Evolutionary conservation across 306 rosid species (phyloP).

Genomic region (Pachyrhizus erosus): DNA sequence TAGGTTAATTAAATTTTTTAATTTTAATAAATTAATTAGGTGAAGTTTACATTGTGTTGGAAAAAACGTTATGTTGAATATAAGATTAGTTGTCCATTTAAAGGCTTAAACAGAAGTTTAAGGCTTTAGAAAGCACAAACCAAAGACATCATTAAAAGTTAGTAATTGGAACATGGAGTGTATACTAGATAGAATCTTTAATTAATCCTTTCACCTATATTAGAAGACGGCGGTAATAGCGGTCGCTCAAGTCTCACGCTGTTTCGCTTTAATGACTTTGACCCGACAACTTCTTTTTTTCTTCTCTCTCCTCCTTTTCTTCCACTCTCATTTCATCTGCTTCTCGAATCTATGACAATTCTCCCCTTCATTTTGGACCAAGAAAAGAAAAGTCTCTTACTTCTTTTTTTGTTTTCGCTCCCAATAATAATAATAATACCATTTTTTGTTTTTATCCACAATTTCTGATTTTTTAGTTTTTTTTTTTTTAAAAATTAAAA

Average conservation of each 20-base stretch:
- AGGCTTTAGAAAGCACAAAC: too few species aligned
- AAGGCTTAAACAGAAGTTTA: too few species aligned
- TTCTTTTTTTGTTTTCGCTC: neutral
- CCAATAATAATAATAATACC: too few species aligned
- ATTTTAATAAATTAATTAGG: too few species aligned
- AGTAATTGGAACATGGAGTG: too few species aligned
- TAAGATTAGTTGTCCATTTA: too few species aligned
- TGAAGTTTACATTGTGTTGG: too few species aligned
- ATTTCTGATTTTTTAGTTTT: neutral
- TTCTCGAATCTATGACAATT: slow-evolving; percentile 7
- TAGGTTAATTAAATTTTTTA: too few species aligned
- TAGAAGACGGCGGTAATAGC: slow-evolving; percentile 11
- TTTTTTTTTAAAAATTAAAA: neutral
- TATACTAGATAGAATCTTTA: too few species aligned
- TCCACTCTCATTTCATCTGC: neutral
- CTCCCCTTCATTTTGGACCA: slow-evolving; percentile 39
- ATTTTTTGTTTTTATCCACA: slow-evolving; percentile 27
- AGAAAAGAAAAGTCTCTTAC: slow-evolving; percentile 43
- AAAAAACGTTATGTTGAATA: too few species aligned
- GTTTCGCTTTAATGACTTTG: neutral
- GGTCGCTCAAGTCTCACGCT: slow-evolving; percentile 30
- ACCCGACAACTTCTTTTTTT: slow-evolving; percentile 20
- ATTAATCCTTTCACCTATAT: neutral
- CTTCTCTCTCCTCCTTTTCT: neutral
- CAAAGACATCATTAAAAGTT: too few species aligned